phyloP scores from a whole-genome alignment of 805 yeast species.

The Starmerella geochares region DNA sequence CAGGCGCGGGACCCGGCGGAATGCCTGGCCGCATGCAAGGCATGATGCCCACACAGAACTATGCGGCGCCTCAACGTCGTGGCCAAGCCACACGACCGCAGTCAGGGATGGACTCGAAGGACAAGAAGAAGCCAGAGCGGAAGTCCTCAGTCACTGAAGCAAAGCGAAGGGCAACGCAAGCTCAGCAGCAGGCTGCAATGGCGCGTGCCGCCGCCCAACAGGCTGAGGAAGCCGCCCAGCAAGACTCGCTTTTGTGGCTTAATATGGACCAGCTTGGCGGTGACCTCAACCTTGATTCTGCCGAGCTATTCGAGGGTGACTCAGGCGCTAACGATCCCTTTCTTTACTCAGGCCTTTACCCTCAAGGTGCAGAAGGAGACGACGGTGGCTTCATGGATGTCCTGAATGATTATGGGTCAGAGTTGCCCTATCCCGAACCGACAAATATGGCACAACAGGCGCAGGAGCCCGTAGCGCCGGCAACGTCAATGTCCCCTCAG shows the following conservation, averaged over 20 bases:
- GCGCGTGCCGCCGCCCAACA: slow-evolving; percentile 6
- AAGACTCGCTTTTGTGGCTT: slow-evolving; percentile 20
- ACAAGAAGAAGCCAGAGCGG: slow-evolving; percentile 1
- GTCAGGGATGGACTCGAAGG: background rate
- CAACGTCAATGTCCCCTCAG: slow-evolving; percentile 5
- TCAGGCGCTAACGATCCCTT: slow-evolving; percentile 2
- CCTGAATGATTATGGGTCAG: slow-evolving; percentile 4
- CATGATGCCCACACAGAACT: slow-evolving; percentile 1
- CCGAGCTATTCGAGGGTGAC: slow-evolving; percentile 12
- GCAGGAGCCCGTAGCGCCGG: background rate
- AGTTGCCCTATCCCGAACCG: background rate
- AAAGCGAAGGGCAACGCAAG: slow-evolving; percentile 3
- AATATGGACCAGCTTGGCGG: slow-evolving; percentile 21
- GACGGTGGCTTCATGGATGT: slow-evolving; percentile 13
- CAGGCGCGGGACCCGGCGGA: background rate
- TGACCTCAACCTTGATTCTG: slow-evolving; percentile 9
- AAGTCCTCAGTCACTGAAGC: background rate
- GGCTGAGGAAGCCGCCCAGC: slow-evolving; percentile 6
- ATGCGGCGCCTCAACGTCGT: background rate
- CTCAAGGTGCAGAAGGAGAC: slow-evolving; percentile 2
- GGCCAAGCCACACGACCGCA: background rate
- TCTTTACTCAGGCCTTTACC: slow-evolving; percentile 9
- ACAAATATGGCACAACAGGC: background rate
- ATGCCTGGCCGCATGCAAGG: background rate
- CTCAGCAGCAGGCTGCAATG: slow-evolving; percentile 3